phyloP scores from a whole-genome alignment of 2,329 filamentous ascomycete species.

The Colletotrichum coccodes region DNA sequence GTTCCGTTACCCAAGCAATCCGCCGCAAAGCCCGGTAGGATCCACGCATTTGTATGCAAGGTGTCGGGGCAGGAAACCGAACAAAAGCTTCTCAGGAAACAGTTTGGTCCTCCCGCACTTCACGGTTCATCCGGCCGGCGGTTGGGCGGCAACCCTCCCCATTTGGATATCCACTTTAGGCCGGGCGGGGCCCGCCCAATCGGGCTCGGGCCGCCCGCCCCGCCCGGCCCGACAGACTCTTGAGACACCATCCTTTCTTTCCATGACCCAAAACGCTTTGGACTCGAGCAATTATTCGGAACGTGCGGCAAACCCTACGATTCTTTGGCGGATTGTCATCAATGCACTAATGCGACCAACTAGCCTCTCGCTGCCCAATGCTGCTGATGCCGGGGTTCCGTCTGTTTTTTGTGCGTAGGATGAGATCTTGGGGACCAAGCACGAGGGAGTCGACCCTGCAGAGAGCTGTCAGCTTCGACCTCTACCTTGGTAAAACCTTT shows the following conservation, averaged over 20 bases:
- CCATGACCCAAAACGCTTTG: background rate
- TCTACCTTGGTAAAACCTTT: background rate
- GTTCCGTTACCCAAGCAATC: background rate
- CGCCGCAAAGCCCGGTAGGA: background rate
- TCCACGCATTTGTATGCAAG: background rate
- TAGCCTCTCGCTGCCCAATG: background rate
- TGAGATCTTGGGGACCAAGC: background rate
- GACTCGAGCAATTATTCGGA: background rate
- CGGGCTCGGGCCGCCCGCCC: constrained; percentile 31
- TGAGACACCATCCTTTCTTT: constrained; percentile 25
- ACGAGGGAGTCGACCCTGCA: too few relatives aligned
- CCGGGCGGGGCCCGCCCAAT: constrained; percentile 19
- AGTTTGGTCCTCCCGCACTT: background rate
- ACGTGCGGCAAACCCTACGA: background rate
- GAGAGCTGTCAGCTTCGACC: background rate
- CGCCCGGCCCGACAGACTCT: constrained; percentile 29
- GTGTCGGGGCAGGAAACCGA: background rate
- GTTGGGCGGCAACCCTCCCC: constrained; percentile 7
- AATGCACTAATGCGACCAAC: background rate
- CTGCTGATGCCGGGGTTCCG: background rate
- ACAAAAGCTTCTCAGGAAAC: background rate
- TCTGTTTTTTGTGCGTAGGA: background rate
- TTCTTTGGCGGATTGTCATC: constrained; percentile 1
- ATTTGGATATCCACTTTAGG: constrained; percentile 1
- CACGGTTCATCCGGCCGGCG: constrained; percentile 10